These are phyloP conservation scores for Thalassia testudinum DNA, from an alignment of 116 monocot species.

Conservation along the genomic window DNA sequence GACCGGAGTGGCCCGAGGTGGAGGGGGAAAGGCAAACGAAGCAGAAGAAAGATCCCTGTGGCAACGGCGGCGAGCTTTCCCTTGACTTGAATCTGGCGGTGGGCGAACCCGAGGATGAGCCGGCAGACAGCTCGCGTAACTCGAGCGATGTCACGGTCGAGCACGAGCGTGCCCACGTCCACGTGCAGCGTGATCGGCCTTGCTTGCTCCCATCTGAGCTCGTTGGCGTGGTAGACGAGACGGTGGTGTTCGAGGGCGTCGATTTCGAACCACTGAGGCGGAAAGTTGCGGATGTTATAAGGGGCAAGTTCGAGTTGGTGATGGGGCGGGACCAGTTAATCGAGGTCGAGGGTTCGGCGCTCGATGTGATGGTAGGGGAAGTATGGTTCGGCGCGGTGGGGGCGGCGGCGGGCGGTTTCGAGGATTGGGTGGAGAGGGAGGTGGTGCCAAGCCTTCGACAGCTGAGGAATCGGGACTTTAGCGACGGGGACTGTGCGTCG, in stretches of 20 bases:
- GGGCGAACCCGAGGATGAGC: constrained; percentile 17
- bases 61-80: constrained; percentile 5
- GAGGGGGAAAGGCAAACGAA: constrained; percentile 6
- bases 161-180: constrained; percentile 10
- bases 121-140: constrained; percentile 24
- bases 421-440: constrained; percentile 41
- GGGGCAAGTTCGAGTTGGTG: constrained; percentile 10
- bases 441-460: constrained; percentile 24
- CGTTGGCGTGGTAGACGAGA: constrained; percentile 12
- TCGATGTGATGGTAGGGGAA: constrained; percentile 24
- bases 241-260: constrained; percentile 34
- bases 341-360: constrained; percentile 12
- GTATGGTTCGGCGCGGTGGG: constrained; percentile 32
- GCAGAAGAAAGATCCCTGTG: constrained; percentile 20
- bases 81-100: constrained; percentile 47
- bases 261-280: constrained; percentile 21
- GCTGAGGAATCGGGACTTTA: constrained; percentile 6
- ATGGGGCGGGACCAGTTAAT: constrained; percentile 11
- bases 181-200: neutral
- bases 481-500: no score
- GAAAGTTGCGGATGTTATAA: constrained; percentile 15
- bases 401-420: constrained; percentile 4
- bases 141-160: constrained; percentile 41
- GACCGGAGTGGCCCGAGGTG: constrained; percentile 18
- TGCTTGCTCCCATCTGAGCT: constrained; percentile 8